Conservation (phyloP, 176 grass and related monocot species). For the Areca catechu region DNA sequence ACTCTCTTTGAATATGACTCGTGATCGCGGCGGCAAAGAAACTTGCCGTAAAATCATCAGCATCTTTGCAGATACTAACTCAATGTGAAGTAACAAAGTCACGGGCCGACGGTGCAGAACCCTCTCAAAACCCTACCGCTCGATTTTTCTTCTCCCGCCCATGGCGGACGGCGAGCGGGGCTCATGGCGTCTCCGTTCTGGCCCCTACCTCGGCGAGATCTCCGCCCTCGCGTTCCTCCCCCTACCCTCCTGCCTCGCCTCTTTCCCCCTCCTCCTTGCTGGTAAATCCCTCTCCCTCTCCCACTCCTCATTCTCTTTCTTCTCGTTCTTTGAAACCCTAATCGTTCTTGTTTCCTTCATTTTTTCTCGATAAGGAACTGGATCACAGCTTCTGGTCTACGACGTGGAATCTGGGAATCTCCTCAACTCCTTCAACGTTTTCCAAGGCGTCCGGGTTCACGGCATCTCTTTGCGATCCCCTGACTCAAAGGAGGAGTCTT, state of each 20-base stretch:
- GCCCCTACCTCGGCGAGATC: slow-evolving; percentile 36
- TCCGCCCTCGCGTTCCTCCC: slow-evolving; percentile 30
- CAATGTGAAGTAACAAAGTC: too few species aligned
- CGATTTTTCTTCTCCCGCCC: too few species aligned
- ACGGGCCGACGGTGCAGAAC: too few species aligned
- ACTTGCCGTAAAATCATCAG: too few species aligned
- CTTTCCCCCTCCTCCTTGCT: slow-evolving; percentile 34
- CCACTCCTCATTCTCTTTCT: neutral
- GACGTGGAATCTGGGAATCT: slow-evolving; percentile 28
- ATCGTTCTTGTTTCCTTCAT: neutral
- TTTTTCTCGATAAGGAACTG: slow-evolving; percentile 31
- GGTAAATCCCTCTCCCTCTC: neutral
- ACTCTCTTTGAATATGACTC: too few species aligned
- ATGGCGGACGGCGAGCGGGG: slow-evolving; percentile 10
- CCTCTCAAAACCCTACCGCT: too few species aligned
- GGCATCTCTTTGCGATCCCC: slow-evolving; percentile 41
- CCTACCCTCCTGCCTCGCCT: slow-evolving; percentile 7
- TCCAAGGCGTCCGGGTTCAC: slow-evolving; percentile 70
- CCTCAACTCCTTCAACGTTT: slow-evolving; percentile 48
- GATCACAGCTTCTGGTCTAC: slow-evolving; percentile 63
- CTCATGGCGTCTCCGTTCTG: slow-evolving; percentile 8
- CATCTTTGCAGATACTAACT: too few species aligned
- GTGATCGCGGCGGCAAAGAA: too few species aligned
- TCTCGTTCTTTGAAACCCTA: neutral
- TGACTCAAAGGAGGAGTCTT: neutral